phyloP scores from a whole-genome alignment of 2,329 filamentous ascomycete species.

The Sphaerulina vaccinii region DNA sequence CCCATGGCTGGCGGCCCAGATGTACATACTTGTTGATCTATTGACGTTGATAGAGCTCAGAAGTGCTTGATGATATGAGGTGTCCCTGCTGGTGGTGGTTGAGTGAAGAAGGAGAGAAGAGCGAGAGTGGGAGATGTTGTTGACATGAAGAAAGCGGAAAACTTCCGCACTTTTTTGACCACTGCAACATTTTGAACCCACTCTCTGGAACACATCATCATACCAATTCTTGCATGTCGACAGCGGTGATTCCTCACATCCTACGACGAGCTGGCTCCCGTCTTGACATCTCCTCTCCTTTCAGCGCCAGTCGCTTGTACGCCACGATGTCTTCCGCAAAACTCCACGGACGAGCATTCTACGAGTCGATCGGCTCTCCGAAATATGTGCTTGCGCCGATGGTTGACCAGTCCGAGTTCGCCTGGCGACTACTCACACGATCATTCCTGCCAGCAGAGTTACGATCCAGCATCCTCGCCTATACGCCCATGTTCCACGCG shows the following conservation, averaged over 20 bases:
- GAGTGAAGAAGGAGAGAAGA: too few species aligned
- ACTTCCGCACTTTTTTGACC: too few species aligned
- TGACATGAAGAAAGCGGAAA: too few species aligned
- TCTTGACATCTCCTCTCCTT: neutral
- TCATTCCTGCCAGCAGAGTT: constrained; percentile 73
- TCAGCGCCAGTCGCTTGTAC: neutral
- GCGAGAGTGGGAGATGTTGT: too few species aligned
- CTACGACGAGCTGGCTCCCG: constrained; percentile 8
- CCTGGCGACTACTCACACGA: constrained; percentile 93
- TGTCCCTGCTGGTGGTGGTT: too few species aligned
- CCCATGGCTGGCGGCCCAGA: too few species aligned
- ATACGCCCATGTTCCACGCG: constrained; percentile 95
- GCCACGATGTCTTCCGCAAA: constrained; percentile 27
- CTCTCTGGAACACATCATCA: too few species aligned
- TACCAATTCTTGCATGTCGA: constrained; percentile 11
- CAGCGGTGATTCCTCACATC: neutral
- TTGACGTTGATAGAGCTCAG: too few species aligned
- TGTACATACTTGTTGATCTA: too few species aligned
- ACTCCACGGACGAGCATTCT: constrained; percentile 74
- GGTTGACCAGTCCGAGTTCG: constrained; percentile 98
- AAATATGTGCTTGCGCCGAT: constrained; percentile 91
- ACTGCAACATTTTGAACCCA: too few species aligned
- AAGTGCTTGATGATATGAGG: too few species aligned
- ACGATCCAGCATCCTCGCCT: constrained; percentile 70
- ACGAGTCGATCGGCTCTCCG: constrained; percentile 89